Evolutionary conservation across 192 early-diverging fungal species (phyloP).

Genomic region (Backusella circina): DNA sequence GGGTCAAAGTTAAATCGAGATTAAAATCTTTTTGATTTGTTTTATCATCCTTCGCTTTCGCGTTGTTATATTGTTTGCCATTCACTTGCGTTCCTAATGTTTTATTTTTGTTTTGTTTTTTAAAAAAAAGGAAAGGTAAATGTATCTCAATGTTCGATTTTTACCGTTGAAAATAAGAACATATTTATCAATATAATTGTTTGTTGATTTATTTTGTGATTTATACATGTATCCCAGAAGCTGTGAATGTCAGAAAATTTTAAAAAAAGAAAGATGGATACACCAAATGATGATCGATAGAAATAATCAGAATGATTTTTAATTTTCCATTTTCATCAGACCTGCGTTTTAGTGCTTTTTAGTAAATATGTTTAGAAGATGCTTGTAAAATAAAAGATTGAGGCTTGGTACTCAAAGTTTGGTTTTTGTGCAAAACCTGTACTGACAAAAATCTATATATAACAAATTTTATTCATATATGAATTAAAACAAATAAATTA

Average conservation of each 20-base stretch:
- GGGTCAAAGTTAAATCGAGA: not conserved
- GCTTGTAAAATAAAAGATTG: not conserved
- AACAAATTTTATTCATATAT: no score
- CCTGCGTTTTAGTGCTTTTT: not conserved
- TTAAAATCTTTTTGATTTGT: not conserved
- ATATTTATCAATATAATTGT: not conserved
- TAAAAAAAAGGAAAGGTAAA: not conserved
- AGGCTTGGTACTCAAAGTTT: no score
- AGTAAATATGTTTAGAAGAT: not conserved
- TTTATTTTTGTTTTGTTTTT: no score
- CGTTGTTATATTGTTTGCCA: not conserved
- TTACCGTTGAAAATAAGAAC: not conserved
- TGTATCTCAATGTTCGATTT: not conserved
- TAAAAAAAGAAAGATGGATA: not conserved
- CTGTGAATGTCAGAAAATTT: not conserved
- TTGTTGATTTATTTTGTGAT: not conserved
- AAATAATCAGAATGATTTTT: not conserved
- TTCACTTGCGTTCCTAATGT: not conserved
- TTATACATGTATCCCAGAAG: not conserved
- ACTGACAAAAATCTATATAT: no score
- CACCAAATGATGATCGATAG: not conserved
- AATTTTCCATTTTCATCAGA: not conserved
- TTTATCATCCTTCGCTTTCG: not conserved
- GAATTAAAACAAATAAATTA: no score
- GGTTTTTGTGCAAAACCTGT: not conserved